Percentiles rank a stretch among this genome's conserved stretches.
phyloP scores from a whole-genome alignment of 495 filamentous ascomycete species.

The Penicillium chermesinum region DNA sequence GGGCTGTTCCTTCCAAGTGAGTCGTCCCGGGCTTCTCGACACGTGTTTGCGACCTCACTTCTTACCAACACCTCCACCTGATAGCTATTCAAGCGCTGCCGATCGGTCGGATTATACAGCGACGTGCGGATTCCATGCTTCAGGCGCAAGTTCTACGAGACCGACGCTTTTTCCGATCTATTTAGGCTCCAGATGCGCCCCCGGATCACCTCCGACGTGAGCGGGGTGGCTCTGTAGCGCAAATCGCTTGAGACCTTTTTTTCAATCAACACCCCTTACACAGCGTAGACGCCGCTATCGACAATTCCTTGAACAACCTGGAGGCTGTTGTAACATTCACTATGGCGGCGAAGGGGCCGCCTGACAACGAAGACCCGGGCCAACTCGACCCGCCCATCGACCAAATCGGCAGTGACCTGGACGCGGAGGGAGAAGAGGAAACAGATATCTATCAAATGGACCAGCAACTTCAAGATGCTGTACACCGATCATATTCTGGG shows the following conservation, averaged over 20 bases:
- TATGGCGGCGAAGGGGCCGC: conserved; percentile 47
- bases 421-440: conserved; percentile 50
- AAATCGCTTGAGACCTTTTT: conserved; percentile 9
- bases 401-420: conserved; percentile 45
- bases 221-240: conserved; percentile 28
- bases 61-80: conserved; percentile 17
- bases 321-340: conserved; percentile 40
- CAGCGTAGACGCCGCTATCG: conserved; percentile 4
- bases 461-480: conserved; percentile 45
- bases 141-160: not conserved
- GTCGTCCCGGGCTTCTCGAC: conserved; percentile 16
- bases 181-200: conserved; percentile 22
- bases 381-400: conserved; percentile 32
- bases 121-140: conserved; percentile 1
- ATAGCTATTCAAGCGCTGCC: conserved; percentile 18
- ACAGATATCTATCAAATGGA: conserved; percentile 46
- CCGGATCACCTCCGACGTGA: conserved; percentile 26
- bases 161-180: not conserved
- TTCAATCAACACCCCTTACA: conserved; percentile 7
- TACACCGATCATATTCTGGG: conserved; percentile 49
- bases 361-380: conserved; percentile 35
- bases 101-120: conserved; percentile 1
- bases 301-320: conserved; percentile 31
- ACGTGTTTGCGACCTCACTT: conserved; percentile 19
- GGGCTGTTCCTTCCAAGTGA: conserved; percentile 19